Evolutionary conservation across 2,329 filamentous ascomycete species (phyloP), one percentile per base, ranked within the genome.

Genomic region (Paramyrothecium roridum): DNA sequence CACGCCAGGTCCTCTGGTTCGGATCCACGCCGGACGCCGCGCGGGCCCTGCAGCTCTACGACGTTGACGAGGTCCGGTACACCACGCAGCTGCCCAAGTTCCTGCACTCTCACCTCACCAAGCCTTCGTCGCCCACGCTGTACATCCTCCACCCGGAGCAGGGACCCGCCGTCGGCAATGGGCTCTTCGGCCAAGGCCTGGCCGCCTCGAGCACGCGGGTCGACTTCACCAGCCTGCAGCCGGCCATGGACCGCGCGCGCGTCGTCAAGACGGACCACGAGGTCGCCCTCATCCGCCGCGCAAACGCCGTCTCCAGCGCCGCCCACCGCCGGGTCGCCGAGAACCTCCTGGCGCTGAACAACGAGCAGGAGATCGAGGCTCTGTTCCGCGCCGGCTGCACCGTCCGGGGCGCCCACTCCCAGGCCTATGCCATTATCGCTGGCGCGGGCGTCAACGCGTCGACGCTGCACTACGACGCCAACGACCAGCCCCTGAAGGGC

Each of bases 341-440:
- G 59, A 78, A 80, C 2, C 79, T 95, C 21, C 78, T 80, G 21
- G 68, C 70, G 1, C 83, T 93, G 58, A 79, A 73, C 19, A 96
- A 90, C 63, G 93, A 99, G 76, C 84, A 89, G 37, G 86, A 97
- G 62, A 82, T 96, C 23, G 89, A 96, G 67, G 91, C 89, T 47
- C 76, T 87, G 12, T 96, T 96, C 67, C 76, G 87, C 22, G 81
- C 84, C 34, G 82, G 83, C 21, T 96, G 91, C 69, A 85, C 90
- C 51, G 81, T 87, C 8, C 78, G 82, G 52, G 89, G 89, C 58
- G 88, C 90, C 3, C 89, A 88, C 59, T 78, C 84, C 52, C 90
- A 96, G 75, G 87, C 93, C 0, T 99, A 99, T 69, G 84, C 87
- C 49, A 83, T 92, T n/a, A 97, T 99, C 63, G 91, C 90, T 48